Evolutionary conservation across 768 basidiomycete genomes (phyloP).

Genomic region (Hydnomerulius pinastri): DNA sequence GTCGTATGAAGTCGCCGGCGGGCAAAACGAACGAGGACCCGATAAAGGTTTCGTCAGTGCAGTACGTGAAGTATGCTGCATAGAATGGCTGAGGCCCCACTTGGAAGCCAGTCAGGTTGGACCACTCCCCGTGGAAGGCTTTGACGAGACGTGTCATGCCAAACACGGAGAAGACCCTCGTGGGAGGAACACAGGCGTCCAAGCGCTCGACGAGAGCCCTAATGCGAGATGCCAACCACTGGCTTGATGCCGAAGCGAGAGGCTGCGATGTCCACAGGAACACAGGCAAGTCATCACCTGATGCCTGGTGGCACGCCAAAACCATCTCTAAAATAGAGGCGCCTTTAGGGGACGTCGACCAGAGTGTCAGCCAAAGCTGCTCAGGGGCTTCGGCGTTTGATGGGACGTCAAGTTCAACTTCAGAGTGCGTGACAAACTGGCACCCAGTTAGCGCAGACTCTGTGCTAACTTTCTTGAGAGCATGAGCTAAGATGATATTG

Average conservation of each 20-base stretch:
- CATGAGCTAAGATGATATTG: slow-evolving; percentile 55
- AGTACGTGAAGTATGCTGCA: slow-evolving; percentile 47
- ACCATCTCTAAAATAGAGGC: slow-evolving; percentile 41
- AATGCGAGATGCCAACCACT: slow-evolving; percentile 37
- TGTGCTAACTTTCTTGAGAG: slow-evolving; percentile 42
- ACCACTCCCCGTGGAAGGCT: slow-evolving; percentile 47
- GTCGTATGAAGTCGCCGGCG: slow-evolving; percentile 38
- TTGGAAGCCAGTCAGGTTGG: slow-evolving; percentile 39
- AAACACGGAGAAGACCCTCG: slow-evolving; percentile 55
- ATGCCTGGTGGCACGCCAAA: slow-evolving; percentile 47
- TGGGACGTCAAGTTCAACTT: slow-evolving; percentile 31
- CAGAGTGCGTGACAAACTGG: slow-evolving; percentile 36
- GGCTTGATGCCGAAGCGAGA: slow-evolving; percentile 23
- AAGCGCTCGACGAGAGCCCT: slow-evolving; percentile 40
- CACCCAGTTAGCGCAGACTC: slow-evolving; percentile 40
- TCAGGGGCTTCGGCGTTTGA: slow-evolving; percentile 22
- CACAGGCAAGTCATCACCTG: slow-evolving; percentile 49
- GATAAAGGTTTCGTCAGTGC: slow-evolving; percentile 41
- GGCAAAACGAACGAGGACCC: slow-evolving; percentile 28
- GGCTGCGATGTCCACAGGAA: slow-evolving; percentile 49
- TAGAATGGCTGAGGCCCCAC: slow-evolving; percentile 50
- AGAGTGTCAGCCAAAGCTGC: slow-evolving; percentile 53
- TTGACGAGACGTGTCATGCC: slow-evolving; percentile 43
- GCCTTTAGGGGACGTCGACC: slow-evolving; percentile 38
- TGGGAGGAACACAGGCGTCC: slow-evolving; percentile 36